phyloP scores from a whole-genome alignment of 2,329 filamentous ascomycete genomes.

The Fusarium nematophilum region DNA sequence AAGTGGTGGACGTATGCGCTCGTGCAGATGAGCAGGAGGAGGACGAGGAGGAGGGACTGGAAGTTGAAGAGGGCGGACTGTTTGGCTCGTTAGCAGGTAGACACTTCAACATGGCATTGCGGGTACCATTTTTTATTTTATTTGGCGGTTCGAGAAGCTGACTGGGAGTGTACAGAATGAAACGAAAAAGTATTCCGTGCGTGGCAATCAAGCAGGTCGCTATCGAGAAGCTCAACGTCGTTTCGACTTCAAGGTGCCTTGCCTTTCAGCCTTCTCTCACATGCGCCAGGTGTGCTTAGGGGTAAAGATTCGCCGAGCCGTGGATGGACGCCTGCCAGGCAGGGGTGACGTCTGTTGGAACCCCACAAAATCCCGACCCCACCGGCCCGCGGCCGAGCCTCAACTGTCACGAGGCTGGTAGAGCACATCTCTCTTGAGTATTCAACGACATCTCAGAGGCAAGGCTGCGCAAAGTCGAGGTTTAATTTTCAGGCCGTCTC shows the following conservation, averaged over 20 bases:
- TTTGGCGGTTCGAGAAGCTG: slow-evolving; percentile 4
- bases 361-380: slow-evolving; percentile 38
- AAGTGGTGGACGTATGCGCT: slow-evolving; percentile 93
- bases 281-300: slow-evolving; percentile 47
- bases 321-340: slow-evolving; percentile 8
- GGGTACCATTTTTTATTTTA: slow-evolving; percentile 48
- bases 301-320: slow-evolving; percentile 54
- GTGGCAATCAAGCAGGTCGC: slow-evolving; percentile 11
- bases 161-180: background rate
- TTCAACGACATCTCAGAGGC: slow-evolving; percentile 36
- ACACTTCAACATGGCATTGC: background rate
- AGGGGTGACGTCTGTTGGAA: slow-evolving; percentile 37
- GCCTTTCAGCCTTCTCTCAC: slow-evolving; percentile 24
- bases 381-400: slow-evolving; percentile 32
- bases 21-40: slow-evolving; percentile 95
- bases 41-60: slow-evolving; percentile 92
- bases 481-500: too few relatives aligned
- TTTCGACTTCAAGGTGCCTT: slow-evolving; percentile 12
- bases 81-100: slow-evolving; percentile 20
- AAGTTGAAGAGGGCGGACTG: slow-evolving; percentile 99
- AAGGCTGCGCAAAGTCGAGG: slow-evolving; percentile 23
- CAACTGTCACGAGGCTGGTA: slow-evolving; percentile 29
- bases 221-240: slow-evolving; percentile 11
- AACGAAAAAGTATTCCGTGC: background rate
- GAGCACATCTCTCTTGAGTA: slow-evolving; percentile 15